These are phyloP conservation scores for Sphaerulina vaccinii DNA, from an alignment of 2,329 filamentous ascomycete species.

Conservation along the genomic window DNA sequence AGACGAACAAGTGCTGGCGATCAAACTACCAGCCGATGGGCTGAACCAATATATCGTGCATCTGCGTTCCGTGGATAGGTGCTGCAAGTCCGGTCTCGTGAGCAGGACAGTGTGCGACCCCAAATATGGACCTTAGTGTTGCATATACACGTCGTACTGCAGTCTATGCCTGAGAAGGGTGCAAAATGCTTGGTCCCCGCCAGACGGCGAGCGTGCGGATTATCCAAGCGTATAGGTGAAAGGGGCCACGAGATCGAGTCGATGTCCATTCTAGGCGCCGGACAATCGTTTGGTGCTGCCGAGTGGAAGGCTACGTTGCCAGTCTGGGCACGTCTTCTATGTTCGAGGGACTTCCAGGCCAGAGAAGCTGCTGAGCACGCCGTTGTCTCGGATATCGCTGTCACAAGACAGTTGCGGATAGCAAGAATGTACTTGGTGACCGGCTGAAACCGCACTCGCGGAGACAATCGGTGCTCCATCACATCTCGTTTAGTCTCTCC, in stretches of 20 bases:
- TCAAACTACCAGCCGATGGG: conserved; percentile 11
- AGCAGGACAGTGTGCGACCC: conserved; percentile 13
- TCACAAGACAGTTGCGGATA: not conserved
- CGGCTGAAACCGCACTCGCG: not conserved
- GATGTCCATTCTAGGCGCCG: conserved; percentile 2
- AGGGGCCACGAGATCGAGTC: not conserved
- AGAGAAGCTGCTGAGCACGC: conserved; percentile 1
- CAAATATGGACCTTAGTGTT: conserved; percentile 3
- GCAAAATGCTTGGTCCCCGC: conserved; percentile 3
- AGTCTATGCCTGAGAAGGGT: conserved; percentile 11
- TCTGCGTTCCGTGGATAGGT: conserved; percentile 2
- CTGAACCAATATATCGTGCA: conserved; percentile 17
- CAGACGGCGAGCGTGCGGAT: conserved; percentile 3
- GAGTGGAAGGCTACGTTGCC: conserved; percentile 12
- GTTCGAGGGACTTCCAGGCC: not conserved
- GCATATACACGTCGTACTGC: conserved; percentile 11
- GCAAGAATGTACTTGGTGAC: not conserved
- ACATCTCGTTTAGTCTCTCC: not conserved
- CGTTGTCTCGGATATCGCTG: conserved; percentile 6
- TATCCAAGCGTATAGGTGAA: conserved; percentile 2
- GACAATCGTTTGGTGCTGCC: conserved; percentile 4
- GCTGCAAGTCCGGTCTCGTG: conserved; percentile 21
- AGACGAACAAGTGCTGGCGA: conserved; percentile 8
- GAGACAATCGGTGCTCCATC: conserved; percentile 3
- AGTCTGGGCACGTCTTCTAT: not conserved